phyloP scores from a whole-genome alignment of 352 stramenopile species.

The Pythium periplocum region DNA sequence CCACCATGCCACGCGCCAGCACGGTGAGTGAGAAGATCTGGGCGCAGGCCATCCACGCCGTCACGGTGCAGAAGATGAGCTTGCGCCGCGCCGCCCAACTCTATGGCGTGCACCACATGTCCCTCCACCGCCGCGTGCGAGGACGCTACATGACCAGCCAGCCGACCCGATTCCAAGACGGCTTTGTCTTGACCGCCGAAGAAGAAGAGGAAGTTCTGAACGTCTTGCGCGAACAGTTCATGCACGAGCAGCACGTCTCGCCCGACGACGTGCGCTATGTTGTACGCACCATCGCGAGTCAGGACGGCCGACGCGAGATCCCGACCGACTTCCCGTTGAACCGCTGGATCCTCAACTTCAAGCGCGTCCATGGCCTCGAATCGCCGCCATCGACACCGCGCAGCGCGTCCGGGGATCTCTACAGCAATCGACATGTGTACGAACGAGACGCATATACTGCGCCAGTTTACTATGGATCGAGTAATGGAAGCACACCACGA shows the following conservation, averaged over 20 bases:
- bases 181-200: slow-evolving; percentile 33
- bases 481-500: background rate
- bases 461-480: too few relatives aligned
- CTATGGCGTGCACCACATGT: slow-evolving; percentile 62
- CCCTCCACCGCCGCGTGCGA: slow-evolving; percentile 55
- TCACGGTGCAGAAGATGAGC: slow-evolving; percentile 59
- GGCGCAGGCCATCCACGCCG: slow-evolving; percentile 59
- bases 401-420: background rate
- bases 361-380: slow-evolving; percentile 41
- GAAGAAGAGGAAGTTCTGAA: slow-evolving; percentile 45
- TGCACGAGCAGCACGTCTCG: slow-evolving; percentile 32
- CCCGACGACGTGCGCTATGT: slow-evolving; percentile 53
- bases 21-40: slow-evolving; percentile 45
- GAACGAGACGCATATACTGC: too few relatives aligned
- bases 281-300: slow-evolving; percentile 46
- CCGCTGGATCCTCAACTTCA: slow-evolving; percentile 50
- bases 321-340: slow-evolving; percentile 37
- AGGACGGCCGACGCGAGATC: slow-evolving; percentile 32
- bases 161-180: slow-evolving; percentile 10
- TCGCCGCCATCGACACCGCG: slow-evolving; percentile 2
- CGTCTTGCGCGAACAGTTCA: slow-evolving; percentile 47
- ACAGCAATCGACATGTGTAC: too few relatives aligned
- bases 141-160: slow-evolving; percentile 16
- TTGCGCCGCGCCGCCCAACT: slow-evolving; percentile 48
- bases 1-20: slow-evolving; percentile 23